A percentile compares a stretch with the other conserved stretches of the same genome.
Evolutionary conservation across 176 grass and related monocot genomes (phyloP).

Genomic region (Aegilops umbellulata): DNA sequence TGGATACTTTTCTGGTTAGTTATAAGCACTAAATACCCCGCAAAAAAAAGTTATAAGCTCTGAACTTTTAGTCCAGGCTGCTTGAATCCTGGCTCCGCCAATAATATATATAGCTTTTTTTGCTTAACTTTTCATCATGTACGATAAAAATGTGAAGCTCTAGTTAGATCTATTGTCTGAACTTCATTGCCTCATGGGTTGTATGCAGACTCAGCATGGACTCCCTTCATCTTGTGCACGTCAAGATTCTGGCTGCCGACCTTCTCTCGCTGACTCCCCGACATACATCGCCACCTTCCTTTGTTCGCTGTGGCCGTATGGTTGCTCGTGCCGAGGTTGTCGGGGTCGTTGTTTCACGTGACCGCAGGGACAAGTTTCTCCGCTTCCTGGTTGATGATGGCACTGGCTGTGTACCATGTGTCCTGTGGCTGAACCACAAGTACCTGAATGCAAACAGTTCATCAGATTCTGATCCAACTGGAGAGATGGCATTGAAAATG

Average conservation of each 20-base stretch:
- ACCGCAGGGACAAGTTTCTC: slow-evolving; percentile 59
- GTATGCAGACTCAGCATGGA: slow-evolving; percentile 29
- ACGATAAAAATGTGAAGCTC: neutral
- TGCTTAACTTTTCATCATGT: neutral
- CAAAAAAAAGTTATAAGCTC: too few relatives aligned
- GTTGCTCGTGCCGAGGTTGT: slow-evolving; percentile 54
- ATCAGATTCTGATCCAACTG: slow-evolving; percentile 18
- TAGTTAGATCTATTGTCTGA: neutral
- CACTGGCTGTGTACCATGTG: slow-evolving; percentile 66
- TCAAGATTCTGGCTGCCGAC: slow-evolving; percentile 69
- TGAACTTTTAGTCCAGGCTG: too few relatives aligned
- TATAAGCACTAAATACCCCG: too few relatives aligned
- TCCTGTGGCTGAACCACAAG: slow-evolving; percentile 68
- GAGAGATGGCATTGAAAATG: too few relatives aligned
- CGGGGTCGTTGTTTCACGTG: slow-evolving; percentile 49
- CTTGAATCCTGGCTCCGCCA: too few relatives aligned
- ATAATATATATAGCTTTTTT: neutral
- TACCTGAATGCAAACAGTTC: neutral
- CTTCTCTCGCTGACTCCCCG: slow-evolving; percentile 46
- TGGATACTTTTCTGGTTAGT: too few relatives aligned
- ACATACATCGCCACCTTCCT: slow-evolving; percentile 31
- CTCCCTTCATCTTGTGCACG: slow-evolving; percentile 32
- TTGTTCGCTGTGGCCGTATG: slow-evolving; percentile 29
- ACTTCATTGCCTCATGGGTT: neutral
- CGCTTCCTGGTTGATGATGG: slow-evolving; percentile 76